Conservation (phyloP, 2,329 filamentous ascomycete species). For the Calycina marina region DNA sequence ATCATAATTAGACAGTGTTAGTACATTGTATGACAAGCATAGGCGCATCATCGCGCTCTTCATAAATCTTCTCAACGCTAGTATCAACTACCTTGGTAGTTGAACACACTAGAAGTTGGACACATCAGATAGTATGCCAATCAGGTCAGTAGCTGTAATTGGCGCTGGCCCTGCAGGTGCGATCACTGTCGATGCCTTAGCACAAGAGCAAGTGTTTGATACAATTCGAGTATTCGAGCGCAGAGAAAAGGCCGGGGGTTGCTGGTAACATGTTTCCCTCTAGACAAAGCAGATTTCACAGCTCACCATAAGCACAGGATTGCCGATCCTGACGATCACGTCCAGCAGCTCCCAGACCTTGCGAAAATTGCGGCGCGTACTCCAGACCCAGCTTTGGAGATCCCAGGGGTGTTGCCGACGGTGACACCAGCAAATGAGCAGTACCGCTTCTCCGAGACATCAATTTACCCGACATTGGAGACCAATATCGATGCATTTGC, state of each 20-base stretch:
- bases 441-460: conserved; percentile 40
- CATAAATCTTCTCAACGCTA: too few species aligned
- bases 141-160: conserved; percentile 39
- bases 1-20: too few species aligned
- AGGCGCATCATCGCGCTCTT: too few species aligned
- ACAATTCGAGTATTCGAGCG: conserved; percentile 47
- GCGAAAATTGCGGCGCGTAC: conserved; percentile 31
- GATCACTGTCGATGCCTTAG: conserved; percentile 44
- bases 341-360: conserved; percentile 28
- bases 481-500: conserved; percentile 45
- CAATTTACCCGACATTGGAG: conserved; percentile 48
- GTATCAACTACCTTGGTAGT: too few species aligned
- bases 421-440: conserved; percentile 27
- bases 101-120: too few species aligned
- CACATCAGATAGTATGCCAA: conserved; percentile 12
- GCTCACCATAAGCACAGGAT: conserved; percentile 24
- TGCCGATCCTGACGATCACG: conserved; percentile 24
- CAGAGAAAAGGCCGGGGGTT: conserved; percentile 42
- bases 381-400: conserved; percentile 32
- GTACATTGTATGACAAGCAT: too few species aligned
- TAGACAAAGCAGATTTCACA: conserved; percentile 1
- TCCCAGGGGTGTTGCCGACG: conserved; percentile 34
- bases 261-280: conserved; percentile 36
- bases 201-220: conserved; percentile 42
- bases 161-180: conserved; percentile 45